Evolutionary conservation across 305 asterid species (phyloP).

Genomic region (Nicotiana rustica): DNA sequence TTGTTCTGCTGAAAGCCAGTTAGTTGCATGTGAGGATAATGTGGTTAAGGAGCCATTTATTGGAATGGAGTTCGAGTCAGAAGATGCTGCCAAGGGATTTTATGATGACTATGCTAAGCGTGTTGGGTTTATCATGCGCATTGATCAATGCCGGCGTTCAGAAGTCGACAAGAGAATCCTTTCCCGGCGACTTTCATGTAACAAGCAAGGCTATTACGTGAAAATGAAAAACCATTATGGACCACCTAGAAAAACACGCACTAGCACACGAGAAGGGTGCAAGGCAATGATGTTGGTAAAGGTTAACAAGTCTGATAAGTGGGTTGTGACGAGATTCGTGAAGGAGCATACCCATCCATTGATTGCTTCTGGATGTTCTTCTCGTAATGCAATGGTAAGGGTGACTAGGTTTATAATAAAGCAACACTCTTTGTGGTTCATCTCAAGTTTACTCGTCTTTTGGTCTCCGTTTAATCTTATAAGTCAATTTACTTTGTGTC

Average conservation of each 20-base stretch:
- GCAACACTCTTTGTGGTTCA: not conserved
- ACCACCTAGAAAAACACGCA: conserved; percentile 36
- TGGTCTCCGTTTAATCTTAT: not conserved
- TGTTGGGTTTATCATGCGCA: conserved; percentile 48
- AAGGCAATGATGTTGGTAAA: conserved; percentile 53
- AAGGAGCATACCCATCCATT: conserved; percentile 51
- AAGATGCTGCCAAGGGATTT: conserved; percentile 46
- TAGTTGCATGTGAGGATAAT: conserved; percentile 36
- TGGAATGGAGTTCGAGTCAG: conserved; percentile 46
- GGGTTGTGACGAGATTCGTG: conserved; percentile 48
- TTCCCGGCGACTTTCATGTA: conserved; percentile 50
- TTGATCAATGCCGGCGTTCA: conserved; percentile 47
- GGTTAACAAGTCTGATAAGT: conserved; percentile 45
- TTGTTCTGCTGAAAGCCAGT: conserved; percentile 32
- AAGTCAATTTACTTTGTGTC: not conserved
- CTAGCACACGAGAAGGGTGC: conserved; percentile 50
- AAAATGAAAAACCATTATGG: conserved; percentile 43
- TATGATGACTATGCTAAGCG: conserved; percentile 45
- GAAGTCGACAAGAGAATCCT: conserved; percentile 55
- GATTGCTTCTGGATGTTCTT: conserved; percentile 37
- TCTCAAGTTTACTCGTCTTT: not conserved
- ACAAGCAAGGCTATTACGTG: conserved; percentile 47
- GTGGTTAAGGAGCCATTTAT: conserved; percentile 39
- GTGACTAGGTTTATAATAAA: not conserved
- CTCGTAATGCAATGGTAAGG: conserved; percentile 41